A percentile compares a stretch with the other conserved stretches of the same genome.
Conservation (phyloP, 257 asterid species). For the Solanum boliviense region DNA sequence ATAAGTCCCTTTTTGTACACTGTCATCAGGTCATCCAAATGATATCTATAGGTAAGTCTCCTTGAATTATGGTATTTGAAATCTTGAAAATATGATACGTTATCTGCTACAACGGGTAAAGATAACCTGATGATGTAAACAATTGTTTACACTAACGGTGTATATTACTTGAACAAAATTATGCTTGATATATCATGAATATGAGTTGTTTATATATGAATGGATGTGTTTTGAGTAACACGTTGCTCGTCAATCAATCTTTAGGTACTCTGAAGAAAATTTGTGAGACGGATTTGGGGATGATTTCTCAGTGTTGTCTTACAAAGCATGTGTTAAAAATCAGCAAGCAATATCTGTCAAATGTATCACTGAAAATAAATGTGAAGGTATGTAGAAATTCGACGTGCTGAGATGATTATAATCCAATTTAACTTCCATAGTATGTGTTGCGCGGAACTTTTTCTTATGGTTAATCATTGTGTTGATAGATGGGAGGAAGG, state of each 20-base stretch:
- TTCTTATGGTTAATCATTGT: not conserved
- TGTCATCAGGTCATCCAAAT: not conserved
- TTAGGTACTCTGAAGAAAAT: constrained; percentile 88
- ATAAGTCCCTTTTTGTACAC: not conserved
- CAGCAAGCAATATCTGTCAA: constrained; percentile 92
- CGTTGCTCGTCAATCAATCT: not conserved
- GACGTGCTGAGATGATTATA: not conserved
- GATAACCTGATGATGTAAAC: not conserved
- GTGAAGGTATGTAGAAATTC: constrained; percentile 50
- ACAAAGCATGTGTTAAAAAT: constrained; percentile 91
- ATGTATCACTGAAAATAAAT: constrained; percentile 90
- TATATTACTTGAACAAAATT: not conserved
- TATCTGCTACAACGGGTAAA: not conserved
- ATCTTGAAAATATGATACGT: not conserved
- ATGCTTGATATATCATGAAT: not conserved
- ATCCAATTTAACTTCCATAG: not conserved
- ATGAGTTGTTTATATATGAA: not conserved
- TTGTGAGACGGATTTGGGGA: constrained; percentile 93
- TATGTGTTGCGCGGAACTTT: not conserved
- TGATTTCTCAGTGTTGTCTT: constrained; percentile 90
- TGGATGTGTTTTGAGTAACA: not conserved
- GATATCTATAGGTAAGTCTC: not conserved
- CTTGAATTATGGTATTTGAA: not conserved
- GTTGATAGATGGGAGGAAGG: constrained; percentile 94
- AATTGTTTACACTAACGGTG: not conserved